Evolutionary conservation across 108 stramenopile genomes (phyloP).

Genomic region (Schizochytrium sp.): DNA sequence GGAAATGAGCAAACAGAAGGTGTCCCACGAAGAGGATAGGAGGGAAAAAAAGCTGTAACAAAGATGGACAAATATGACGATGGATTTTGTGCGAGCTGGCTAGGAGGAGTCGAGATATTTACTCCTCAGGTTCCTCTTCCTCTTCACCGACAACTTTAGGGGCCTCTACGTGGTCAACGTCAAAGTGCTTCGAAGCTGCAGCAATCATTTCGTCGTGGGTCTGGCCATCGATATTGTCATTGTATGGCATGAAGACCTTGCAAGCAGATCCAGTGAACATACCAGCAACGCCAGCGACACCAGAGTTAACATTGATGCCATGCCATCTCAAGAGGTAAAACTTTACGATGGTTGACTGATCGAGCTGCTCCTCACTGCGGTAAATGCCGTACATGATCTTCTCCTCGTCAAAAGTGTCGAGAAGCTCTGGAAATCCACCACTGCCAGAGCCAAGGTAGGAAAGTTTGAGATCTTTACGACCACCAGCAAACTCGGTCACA

Average conservation of each 20-base stretch:
- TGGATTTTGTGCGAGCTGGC: no score
- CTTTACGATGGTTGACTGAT: slow-evolving; percentile 9
- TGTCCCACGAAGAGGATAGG: no score
- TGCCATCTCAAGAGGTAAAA: slow-evolving; percentile 37
- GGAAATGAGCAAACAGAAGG: no score
- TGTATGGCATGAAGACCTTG: neutral
- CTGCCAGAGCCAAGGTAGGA: neutral
- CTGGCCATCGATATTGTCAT: slow-evolving; percentile 5
- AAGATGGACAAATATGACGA: no score
- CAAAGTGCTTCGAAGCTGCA: neutral
- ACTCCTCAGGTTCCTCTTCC: no score
- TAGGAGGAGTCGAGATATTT: no score
- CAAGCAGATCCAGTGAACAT: neutral
- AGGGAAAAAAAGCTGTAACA: no score
- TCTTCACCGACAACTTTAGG: no score
- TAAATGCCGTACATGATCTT: slow-evolving; percentile 32
- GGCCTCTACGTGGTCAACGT: no score
- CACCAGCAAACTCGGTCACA: neutral
- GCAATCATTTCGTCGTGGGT: slow-evolving; percentile 9
- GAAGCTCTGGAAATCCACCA: neutral
- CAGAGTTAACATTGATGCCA: neutral
- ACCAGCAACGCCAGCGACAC: neutral
- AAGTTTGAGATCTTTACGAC: neutral
- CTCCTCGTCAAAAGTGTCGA: neutral
- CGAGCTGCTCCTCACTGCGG: slow-evolving; percentile 5